Conservation (phyloP, 1,139 yeast species). For the Taiozyma sp. region DNA sequence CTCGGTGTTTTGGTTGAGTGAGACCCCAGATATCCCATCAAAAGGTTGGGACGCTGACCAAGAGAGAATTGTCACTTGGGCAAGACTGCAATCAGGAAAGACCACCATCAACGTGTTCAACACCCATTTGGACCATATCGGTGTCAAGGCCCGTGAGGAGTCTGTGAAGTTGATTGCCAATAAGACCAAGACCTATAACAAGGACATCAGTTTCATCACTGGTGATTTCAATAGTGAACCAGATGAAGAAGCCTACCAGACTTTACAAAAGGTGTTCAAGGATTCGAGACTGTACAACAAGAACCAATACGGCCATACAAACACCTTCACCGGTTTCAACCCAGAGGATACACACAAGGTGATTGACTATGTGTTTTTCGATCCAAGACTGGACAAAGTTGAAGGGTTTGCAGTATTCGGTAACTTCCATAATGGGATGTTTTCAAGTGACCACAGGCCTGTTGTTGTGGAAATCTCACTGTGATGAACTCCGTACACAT, state of each 20-base stretch:
- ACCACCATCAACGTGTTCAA: conserved; percentile 39
- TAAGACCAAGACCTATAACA: conserved; percentile 35
- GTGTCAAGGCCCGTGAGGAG: conserved; percentile 40
- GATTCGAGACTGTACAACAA: conserved; percentile 28
- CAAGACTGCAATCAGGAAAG: conserved; percentile 33
- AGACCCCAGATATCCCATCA: conserved; percentile 43
- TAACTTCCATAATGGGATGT: conserved; percentile 37
- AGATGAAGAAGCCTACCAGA: conserved; percentile 41
- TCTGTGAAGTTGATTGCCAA: conserved; percentile 42
- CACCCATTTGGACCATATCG: conserved; percentile 56
- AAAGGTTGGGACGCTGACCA: conserved; percentile 55
- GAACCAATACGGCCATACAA: conserved; percentile 37
- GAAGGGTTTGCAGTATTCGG: conserved; percentile 41
- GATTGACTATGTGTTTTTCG: conserved; percentile 48
- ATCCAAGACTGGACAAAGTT: conserved; percentile 28
- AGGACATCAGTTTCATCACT: conserved; percentile 37
- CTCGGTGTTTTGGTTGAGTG: conserved; percentile 39
- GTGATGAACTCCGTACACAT: not conserved
- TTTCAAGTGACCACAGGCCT: conserved; percentile 52
- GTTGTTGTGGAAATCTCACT: conserved; percentile 36
- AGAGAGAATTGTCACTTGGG: conserved; percentile 41
- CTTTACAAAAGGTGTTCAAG: conserved; percentile 30
- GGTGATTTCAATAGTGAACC: conserved; percentile 52
- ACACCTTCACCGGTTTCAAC: conserved; percentile 47
- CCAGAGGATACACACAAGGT: conserved; percentile 30